Evolutionary conservation across 495 filamentous ascomycete species (phyloP).

Genomic region (Penicillium pulvis): DNA sequence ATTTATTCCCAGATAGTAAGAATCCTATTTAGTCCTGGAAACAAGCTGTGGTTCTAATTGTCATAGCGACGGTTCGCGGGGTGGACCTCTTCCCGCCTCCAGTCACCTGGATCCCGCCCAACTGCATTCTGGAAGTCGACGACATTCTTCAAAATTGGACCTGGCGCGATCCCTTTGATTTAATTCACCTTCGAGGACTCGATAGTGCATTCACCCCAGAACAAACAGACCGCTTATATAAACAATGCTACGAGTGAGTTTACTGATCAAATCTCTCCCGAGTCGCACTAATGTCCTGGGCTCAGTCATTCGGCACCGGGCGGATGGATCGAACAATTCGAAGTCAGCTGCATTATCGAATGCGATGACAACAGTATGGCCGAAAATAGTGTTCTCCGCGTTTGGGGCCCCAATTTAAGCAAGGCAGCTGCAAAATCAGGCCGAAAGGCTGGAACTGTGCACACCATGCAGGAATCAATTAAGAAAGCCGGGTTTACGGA

Average conservation of each 20-base stretch:
- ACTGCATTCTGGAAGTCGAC: constrained; percentile 14
- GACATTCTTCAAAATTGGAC: constrained; percentile 10
- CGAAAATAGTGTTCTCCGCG: background rate
- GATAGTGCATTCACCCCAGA: background rate
- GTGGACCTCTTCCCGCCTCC: constrained; percentile 14
- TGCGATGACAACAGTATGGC: constrained; percentile 40
- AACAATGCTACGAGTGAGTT: constrained; percentile 12
- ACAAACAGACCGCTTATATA: constrained; percentile 6
- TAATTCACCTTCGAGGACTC: constrained; percentile 18
- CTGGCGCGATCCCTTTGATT: constrained; percentile 10
- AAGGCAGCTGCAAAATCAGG: constrained; percentile 1
- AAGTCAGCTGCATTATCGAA: constrained; percentile 36
- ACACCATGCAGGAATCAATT: constrained; percentile 6
- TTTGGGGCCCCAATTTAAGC: constrained; percentile 6
- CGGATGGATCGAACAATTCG: constrained; percentile 56
- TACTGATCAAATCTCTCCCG: no score
- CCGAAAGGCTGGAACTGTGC: background rate
- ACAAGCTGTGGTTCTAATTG: background rate
- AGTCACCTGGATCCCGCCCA: constrained; percentile 6
- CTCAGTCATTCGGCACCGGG: constrained; percentile 32
- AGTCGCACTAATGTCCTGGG: background rate
- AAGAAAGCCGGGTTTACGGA: constrained; percentile 1
- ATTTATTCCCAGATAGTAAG: constrained; percentile 23
- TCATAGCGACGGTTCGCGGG: constrained; percentile 10
- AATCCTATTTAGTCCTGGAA: background rate